Base-by-base conservation (phyloP, 345 rosid species). In the Odontarrhena argentea region DNA sequence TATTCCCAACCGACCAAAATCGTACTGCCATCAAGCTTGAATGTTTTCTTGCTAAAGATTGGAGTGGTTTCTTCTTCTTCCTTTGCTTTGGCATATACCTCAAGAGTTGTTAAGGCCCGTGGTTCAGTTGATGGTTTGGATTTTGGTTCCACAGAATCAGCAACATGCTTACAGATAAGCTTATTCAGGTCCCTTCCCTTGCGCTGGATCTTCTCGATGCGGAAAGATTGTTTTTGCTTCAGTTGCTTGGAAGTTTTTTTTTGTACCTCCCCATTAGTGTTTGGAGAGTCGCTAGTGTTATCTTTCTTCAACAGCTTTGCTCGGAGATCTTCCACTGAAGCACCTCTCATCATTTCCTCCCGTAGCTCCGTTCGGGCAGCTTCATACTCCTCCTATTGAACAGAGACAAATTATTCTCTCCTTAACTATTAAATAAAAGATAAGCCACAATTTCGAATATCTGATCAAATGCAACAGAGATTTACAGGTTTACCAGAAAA, bases 361-460 rank as follows among this genome's bases (percentile, higher is more conserved):
- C 74, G 71, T 46, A 94, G 84, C 87, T 94, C 99, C 55, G 34
- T 53, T n/a, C 96, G 89, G 67, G 96, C 99, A 37, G 86, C 96
- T 80, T 94, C 90, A 73, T 88, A 94, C 77, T 94, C 99, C 83
- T 70, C 90, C 97, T 94, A 47, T 41, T 47, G 12, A 48, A 13
- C 60, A 61, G 34, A 74, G 63, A 73, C 7, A 12, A 65, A 24
- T 49, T 49, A 63, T 44, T n/a, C n/a, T 57, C 46, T 32, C 0
- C 12, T 49, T 44, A 46, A 36, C 28, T 25, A 24, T 8, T 13
- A 32, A 6, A 35, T 22, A 24, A 50, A 42, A 36, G 43, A 36
- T 59, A 51, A 57, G 35, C 40, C 65, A 56, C 50, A 55, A 30
- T 48, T 57, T 44, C 34, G 38, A 53, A 44, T 14, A 52, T 10